Base-by-base conservation (phyloP, 257 asterid genomes). In the Gentiana dahurica region DNA sequence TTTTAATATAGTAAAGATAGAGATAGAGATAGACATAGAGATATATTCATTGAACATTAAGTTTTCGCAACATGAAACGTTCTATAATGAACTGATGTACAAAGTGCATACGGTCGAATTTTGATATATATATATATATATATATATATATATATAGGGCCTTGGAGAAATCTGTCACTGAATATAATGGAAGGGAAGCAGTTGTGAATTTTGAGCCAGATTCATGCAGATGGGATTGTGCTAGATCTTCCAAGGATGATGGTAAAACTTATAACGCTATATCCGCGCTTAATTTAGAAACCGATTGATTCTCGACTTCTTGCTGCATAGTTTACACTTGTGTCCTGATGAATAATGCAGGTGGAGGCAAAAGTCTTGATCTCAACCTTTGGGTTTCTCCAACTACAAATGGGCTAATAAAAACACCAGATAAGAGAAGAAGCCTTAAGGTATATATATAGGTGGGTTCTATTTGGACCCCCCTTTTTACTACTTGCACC, bases 311-410 rank as follows among this genome's bases (percentile, higher is more conserved):
- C 46, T 3, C 9, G 46, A 10, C 46, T 41, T 41, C 46, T 41
- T 41, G 46, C 46, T 24, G 24, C 46, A 41, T 41, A 41, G 46
- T 41, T 10, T 41, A 10, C 6, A 41, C 9, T 41, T 10, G 46
- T 4, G 5, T 41, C 46, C 1, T 41, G 46, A 10, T 24, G 57
- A 15, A 36, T 37, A 36, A 15, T 72, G 71, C 77, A 84, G 97
- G 79, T 64, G 68, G 66, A 34, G 68, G 71, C 55, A 71, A 75
- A 70, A 77, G 65, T 71, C 95, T 89, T 74, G 93, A 89, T 83
- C 94, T 89, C 64, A 89, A 79, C 75, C 97, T 89, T 34, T 84
- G 94, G 63, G 77, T 86, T 55, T 86, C 97, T 59, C 74, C 84
- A 34, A 75, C 93, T 63, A 71, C 77, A 6, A 65, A 67, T 54